Evolutionary conservation across 2,329 filamentous ascomycete genomes (phyloP).

Genomic region (Colletotrichum gigasporum): DNA sequence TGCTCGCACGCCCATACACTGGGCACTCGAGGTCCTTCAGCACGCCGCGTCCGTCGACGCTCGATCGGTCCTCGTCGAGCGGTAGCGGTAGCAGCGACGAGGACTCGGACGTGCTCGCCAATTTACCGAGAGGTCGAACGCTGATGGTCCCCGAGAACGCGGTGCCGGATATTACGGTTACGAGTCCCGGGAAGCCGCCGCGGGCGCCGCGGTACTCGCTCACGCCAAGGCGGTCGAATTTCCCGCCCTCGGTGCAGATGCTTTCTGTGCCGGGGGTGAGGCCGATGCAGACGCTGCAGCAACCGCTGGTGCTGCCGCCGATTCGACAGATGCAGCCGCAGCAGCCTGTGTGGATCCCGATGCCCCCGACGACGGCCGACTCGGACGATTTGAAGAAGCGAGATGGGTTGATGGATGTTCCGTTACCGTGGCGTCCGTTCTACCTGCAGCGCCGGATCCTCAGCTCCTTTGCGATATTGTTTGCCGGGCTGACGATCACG

Average conservation of each 20-base stretch:
- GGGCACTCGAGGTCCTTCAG: slow-evolving; percentile 30
- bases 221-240: slow-evolving; percentile 2
- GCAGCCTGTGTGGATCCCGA: background rate
- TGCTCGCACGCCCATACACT: slow-evolving; percentile 25
- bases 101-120: background rate
- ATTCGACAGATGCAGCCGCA: background rate
- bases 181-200: slow-evolving; percentile 9
- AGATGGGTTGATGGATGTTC: slow-evolving; percentile 37
- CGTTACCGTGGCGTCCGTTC: slow-evolving; percentile 46
- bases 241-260: background rate
- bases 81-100: background rate
- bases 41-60: slow-evolving; percentile 18
- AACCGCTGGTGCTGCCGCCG: background rate
- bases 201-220: slow-evolving; percentile 13
- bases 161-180: slow-evolving; percentile 23
- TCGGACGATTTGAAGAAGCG: slow-evolving; percentile 2
- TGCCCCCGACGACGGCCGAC: background rate
- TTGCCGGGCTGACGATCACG: slow-evolving; percentile 39
- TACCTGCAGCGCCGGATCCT: slow-evolving; percentile 46
- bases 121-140: background rate
- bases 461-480: slow-evolving; percentile 39
- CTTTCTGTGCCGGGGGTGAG: slow-evolving; percentile 3
- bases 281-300: background rate
- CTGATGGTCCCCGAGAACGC: no score
- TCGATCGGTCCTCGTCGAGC: background rate